Base-by-base conservation (phyloP, 208 protist genomes). In the Trypanosoma boissoni region DNA sequence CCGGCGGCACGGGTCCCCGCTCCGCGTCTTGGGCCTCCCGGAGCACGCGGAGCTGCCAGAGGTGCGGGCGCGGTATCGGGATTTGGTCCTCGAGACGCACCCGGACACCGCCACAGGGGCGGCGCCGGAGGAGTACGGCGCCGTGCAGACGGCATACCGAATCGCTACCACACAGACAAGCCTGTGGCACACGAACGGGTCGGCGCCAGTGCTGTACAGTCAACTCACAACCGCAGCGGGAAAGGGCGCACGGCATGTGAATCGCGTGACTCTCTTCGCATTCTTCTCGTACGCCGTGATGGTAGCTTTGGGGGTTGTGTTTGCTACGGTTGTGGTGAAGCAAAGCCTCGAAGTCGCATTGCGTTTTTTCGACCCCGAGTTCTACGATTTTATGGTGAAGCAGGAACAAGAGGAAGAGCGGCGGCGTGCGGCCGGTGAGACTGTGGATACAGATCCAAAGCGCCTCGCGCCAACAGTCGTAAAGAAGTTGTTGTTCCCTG, bases 181-280 rank as follows among this genome's bases (percentile, higher is more conserved):
- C 34, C 68, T 92, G 26, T 92, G 82, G 80, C 86, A 92, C 46
- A 79, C 72, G 57, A 92, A 90, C 63, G 80, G 82, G 2, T 71
- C 75, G 20, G 61, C 86, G 24, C 86, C 86, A 18, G 51, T 50
- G n/a, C 66, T 92, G 9, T 80, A 85, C 49, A 60, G 64, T 1
- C 61, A 83, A 28, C 72, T 92, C 24, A 28, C 78, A 16, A 36
- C 23, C 0, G 27, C 48, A 6, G 72, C 65, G 7, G 69, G 71
- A 24, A 51, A 56, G 23, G 75, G 69, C 28, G 29, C 66, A 6
- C 54, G 69, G 26, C 41, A 58, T 8, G 34, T 79, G 9, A 45
- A 74, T 41, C 48, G 59, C 12, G 76, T 88, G 48, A 82, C 59
- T 3, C 34, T 83, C 3, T 88, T 92, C 31, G 85, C 85, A 3